Evolutionary conservation across 306 rosid species (phyloP), one percentile per base, ranked within the genome.

Genomic region (Arachis hypogaea): DNA sequence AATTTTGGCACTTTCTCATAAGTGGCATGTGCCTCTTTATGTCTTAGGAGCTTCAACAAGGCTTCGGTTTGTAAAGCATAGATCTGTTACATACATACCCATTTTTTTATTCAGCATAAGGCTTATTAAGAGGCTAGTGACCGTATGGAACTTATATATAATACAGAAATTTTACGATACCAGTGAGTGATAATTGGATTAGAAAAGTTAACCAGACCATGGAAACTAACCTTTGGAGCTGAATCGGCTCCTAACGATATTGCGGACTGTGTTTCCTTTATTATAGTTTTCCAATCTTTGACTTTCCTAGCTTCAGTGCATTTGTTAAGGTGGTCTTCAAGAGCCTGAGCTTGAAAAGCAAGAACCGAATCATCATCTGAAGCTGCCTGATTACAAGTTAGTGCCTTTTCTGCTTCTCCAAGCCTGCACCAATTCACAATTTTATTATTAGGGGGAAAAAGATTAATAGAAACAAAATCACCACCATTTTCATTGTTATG

Each of bases 41-140:
- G 90, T 73, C 93, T 90, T 38, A 54, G 78, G 40, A 92, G 92
- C 74, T 79, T 92, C 84, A 92, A 33, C 29, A 90, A 78, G 47
- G 98, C 98, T 87, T 95, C 99, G 11, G 97, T 85, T 87, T 84
- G 98, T 66, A 88, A 81, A 74, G 93, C 95, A 82, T 80, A 88
- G 45, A 95, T 83, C 96, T 92, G 79, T 33, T 33, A 3, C 28
- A 47, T 10, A 28, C 61, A 74, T n/a, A 75, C 42, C 14, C 61
- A 77, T 46, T n/a, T 63, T 71, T 46, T 59, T 41, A 73, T 18
- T 67, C 69, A 79, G 73, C 55, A 51, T 12, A 58, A 18, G 57
- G 2, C 74, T 50, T 18, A 12, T 55, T 7, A 46, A 29, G 52
- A 11, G 47, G 50, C 38, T 45, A 3, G 46, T 5, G 7, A 78